phyloP scores from a whole-genome alignment of 306 rosid species.

The Cicer arietinum region DNA sequence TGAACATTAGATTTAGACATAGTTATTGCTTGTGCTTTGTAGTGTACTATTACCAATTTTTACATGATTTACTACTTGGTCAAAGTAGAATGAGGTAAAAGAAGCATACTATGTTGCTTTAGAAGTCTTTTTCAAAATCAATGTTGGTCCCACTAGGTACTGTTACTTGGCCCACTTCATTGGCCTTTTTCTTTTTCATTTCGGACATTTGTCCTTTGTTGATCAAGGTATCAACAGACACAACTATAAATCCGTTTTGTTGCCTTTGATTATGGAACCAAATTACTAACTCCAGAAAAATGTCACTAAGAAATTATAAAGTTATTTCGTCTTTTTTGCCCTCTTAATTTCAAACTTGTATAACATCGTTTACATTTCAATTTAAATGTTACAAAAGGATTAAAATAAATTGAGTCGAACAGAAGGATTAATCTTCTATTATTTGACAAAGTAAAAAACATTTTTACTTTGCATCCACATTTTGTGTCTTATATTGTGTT shows the following conservation, averaged over 20 bases:
- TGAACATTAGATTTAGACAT: neutral
- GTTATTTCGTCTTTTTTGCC: neutral
- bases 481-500: too few relatives aligned
- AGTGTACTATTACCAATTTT: neutral
- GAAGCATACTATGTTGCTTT: constrained; percentile 33
- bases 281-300: neutral
- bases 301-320: too few relatives aligned
- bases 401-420: neutral
- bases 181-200: constrained; percentile 43
- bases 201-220: constrained; percentile 18
- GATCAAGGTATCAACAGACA: neutral
- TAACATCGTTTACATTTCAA: neutral
- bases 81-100: constrained; percentile 16
- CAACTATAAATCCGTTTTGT: neutral
- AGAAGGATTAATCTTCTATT: neutral
- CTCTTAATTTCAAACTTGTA: neutral
- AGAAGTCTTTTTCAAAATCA: constrained; percentile 1
- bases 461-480: too few relatives aligned
- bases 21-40: neutral
- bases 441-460: neutral
- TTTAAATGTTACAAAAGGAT: neutral
- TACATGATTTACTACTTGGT: constrained; percentile 28
- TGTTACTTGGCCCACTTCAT: constrained; percentile 30
- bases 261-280: constrained; percentile 8
- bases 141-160: constrained; percentile 37